Base-by-base conservation (phyloP, 2,329 filamentous ascomycete species). In the Ceratocystis ficicola region DNA sequence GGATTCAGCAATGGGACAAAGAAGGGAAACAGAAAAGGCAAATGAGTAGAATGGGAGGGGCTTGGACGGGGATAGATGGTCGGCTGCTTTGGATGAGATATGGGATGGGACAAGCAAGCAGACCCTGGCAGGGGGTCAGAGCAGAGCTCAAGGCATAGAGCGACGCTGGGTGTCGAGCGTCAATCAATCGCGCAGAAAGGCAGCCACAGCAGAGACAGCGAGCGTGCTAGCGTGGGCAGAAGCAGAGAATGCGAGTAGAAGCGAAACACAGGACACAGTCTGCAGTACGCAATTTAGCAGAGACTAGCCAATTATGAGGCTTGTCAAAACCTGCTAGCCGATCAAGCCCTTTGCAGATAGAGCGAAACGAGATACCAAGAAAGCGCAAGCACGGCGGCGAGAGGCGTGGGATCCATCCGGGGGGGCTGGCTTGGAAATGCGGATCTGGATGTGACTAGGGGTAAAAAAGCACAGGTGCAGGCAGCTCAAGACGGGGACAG, bases 1-100 rank as follows among this genome's bases (percentile, higher is more conserved):
- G 69, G 70, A 71, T 69, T 70, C 72, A 71, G 72, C 73, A 73
- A 69, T 70, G 52, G 57, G 63, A 63, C 64, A 64, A 65, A 30
- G 62, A 65, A 62, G 62, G 67, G 63, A 48, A 44, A 36, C 46
- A 50, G 25, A 60, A 60, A 64, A 63, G 64, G 62, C 62, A 55
- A 59, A 67, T 59, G 60, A 57, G 22, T 44, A 44, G 50, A 57
- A 64, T 32, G 50, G 63, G 62, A 44, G 10, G 22, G 52, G 52
- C 15, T 28, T n/a, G 62, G 63, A 48, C n/a, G 25, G 25, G 55
- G 55, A 30, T 36, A 30, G 17, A 36, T 15, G 55, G 15, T 59
- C 55, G 55, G 28, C 28, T 59, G 55, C 63, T 64, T 62, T 48
- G 66, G 50, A 41, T 66, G 64, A 41, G 64, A 69, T 48, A 50